Percentiles rank a stretch among this genome's conserved stretches.
Conservation (phyloP, 2,329 filamentous ascomycete genomes). For the Alternaria atra region DNA sequence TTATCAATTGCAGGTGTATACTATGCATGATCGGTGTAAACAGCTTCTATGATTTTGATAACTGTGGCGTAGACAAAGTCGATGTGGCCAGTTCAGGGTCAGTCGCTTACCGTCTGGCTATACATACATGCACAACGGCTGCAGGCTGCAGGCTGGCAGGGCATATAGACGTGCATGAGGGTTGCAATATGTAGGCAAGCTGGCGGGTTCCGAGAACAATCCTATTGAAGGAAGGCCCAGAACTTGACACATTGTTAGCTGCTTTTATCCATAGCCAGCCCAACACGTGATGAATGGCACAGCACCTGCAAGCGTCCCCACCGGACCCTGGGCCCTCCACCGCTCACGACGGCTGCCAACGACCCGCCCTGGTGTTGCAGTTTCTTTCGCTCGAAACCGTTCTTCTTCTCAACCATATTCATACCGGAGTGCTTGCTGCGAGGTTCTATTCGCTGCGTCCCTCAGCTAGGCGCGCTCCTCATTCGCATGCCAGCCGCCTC, state of each 20-base stretch:
- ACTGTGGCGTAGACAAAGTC: slow-evolving; percentile 3
- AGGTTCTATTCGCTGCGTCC: slow-evolving; percentile 40
- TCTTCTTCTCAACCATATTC: slow-evolving; percentile 19
- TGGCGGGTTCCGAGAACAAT: slow-evolving; percentile 19
- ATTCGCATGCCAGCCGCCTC: slow-evolving; percentile 46
- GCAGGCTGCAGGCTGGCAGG: slow-evolving; percentile 16
- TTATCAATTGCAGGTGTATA: background rate
- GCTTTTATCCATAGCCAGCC: slow-evolving; percentile 22
- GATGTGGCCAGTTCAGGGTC: slow-evolving; percentile 10
- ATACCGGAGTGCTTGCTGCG: slow-evolving; percentile 27
- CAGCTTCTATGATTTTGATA: slow-evolving; percentile 15
- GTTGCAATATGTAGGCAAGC: slow-evolving; percentile 18
- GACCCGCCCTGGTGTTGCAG: slow-evolving; percentile 31
- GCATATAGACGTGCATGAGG: slow-evolving; percentile 21
- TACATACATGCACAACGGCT: slow-evolving; percentile 28
- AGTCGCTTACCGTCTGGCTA: slow-evolving; percentile 17
- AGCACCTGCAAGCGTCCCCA: slow-evolving; percentile 21
- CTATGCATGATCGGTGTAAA: slow-evolving; percentile 8
- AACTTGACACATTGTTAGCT: slow-evolving; percentile 26
- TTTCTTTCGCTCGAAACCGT: slow-evolving; percentile 25
- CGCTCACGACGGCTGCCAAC: slow-evolving; percentile 30
- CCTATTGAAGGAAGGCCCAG: slow-evolving; percentile 19
- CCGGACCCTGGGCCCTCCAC: slow-evolving; percentile 21
- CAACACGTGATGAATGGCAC: slow-evolving; percentile 26
- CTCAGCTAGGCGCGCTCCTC: slow-evolving; percentile 38